These are phyloP conservation scores for Polytrichum formosum DNA, from an alignment of 225 moss, liverwort and hornwort species.

Conservation along the genomic window DNA sequence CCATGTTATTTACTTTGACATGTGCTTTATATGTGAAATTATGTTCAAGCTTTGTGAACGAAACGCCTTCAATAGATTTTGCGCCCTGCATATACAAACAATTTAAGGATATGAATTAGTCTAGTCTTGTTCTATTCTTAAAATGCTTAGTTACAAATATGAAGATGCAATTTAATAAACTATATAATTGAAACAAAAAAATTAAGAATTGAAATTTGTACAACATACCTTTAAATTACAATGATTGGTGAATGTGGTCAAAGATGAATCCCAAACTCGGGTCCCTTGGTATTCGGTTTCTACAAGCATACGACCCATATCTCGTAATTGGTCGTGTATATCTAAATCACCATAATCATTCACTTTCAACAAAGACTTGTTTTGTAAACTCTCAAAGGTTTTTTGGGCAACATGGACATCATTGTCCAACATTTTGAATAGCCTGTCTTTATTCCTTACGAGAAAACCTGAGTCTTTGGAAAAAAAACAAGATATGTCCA, in stretches of 20 bases:
- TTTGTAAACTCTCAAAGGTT: background rate
- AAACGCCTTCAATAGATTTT: background rate
- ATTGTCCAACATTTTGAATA: background rate
- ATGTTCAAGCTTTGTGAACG: background rate
- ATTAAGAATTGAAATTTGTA: background rate
- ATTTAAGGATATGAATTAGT: background rate
- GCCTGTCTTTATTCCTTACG: background rate
- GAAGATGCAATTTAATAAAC: background rate
- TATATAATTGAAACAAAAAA: no score
- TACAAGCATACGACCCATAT: slow-evolving; percentile 3
- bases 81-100: background rate
- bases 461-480: background rate
- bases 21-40: background rate
- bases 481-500: background rate
- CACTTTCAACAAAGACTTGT: background rate
- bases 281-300: background rate
- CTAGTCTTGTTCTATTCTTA: background rate
- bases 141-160: background rate
- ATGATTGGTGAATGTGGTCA: background rate
- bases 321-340: slow-evolving; percentile 4
- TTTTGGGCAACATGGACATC: background rate
- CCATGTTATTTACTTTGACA: background rate
- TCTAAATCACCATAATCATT: background rate
- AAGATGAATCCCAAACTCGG: background rate
- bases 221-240: background rate